Evolutionary conservation across 306 rosid species (phyloP).

Genomic region (Rosa lucieae): DNA sequence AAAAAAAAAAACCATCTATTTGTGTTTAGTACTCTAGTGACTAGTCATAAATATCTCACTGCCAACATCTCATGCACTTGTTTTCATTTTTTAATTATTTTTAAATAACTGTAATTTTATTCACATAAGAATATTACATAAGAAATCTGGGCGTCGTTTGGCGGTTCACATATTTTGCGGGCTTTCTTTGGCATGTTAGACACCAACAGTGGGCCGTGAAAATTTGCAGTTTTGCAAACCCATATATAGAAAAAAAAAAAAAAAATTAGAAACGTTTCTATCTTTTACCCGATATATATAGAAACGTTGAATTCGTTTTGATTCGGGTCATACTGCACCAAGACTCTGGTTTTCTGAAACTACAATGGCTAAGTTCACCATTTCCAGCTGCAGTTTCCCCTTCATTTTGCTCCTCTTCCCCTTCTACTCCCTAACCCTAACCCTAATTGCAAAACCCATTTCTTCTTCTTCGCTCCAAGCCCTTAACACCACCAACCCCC

Average conservation of each 20-base stretch:
- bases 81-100: no score
- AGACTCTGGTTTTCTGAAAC: background rate
- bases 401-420: constrained; percentile 25
- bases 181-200: background rate
- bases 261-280: background rate
- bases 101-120: no score
- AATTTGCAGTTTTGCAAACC: background rate
- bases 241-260: background rate
- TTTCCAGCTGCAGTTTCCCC: constrained; percentile 16
- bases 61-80: background rate
- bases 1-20: background rate
- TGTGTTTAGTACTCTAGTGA: background rate
- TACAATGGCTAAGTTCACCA: constrained; percentile 39
- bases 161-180: background rate
- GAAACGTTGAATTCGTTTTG: constrained; percentile 10
- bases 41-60: background rate
- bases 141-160: no score
- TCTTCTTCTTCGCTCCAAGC: constrained; percentile 26
- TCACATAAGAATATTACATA: no score
- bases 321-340: constrained; percentile 5
- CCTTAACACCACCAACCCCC: constrained; percentile 11
- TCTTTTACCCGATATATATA: background rate
- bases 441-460: constrained; percentile 33
- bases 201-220: background rate
- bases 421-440: constrained; percentile 24